Conservation (phyloP, 2,329 filamentous ascomycete species). For the Coniochaeta prunicola region DNA sequence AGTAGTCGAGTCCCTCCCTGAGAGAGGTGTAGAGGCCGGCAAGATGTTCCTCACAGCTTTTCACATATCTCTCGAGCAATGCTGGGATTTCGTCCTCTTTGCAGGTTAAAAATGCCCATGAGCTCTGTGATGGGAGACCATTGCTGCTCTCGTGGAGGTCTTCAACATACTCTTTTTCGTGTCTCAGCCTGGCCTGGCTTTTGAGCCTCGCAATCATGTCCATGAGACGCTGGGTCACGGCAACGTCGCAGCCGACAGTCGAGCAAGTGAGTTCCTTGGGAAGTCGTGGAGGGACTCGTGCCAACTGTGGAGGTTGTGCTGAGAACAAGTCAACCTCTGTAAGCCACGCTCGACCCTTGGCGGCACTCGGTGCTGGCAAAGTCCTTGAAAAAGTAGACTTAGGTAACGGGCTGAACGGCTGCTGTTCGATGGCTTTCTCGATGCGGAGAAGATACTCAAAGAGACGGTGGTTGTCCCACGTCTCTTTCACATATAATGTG, state of each 20-base stretch:
- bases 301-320: background rate
- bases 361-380: background rate
- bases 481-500: slow-evolving; percentile 10
- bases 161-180: slow-evolving; percentile 5
- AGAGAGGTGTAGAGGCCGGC: background rate
- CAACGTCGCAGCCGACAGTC: background rate
- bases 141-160: slow-evolving; percentile 3
- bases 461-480: slow-evolving; percentile 19
- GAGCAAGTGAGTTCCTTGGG: background rate
- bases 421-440: background rate
- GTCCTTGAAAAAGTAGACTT: background rate
- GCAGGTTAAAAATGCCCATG: background rate
- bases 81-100: background rate
- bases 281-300: background rate
- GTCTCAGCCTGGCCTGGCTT: background rate
- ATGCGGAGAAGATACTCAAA: slow-evolving; percentile 12
- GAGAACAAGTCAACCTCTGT: background rate
- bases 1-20: background rate
- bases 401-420: background rate
- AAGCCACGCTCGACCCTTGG: background rate
- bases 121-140: background rate
- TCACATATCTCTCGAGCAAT: background rate
- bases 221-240: background rate
- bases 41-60: background rate
- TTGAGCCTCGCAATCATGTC: slow-evolving; percentile 1